A percentile compares a stretch with the other conserved stretches of the same genome.
These are phyloP conservation scores for Rhodofomes roseus DNA, from an alignment of 1,284 basidiomycete species.

Conservation along the genomic window DNA sequence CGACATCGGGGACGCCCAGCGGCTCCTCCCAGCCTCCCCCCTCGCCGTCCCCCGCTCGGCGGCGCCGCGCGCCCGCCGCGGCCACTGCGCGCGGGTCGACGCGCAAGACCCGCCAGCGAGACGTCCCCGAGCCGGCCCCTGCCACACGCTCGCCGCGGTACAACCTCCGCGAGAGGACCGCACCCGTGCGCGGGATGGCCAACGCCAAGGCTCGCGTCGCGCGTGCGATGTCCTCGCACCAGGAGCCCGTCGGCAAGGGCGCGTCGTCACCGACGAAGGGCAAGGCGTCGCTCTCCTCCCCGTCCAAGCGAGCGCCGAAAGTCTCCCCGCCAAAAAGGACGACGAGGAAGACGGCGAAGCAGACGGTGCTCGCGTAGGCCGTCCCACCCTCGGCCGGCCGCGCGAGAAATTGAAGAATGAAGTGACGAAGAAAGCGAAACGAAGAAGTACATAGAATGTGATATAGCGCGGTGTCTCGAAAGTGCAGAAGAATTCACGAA, in stretches of 20 bases:
- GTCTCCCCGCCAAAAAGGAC: background rate
- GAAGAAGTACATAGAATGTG: background rate
- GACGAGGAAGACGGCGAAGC: conserved; percentile 3
- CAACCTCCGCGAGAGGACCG: conserved; percentile 8
- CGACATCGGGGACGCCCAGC: background rate
- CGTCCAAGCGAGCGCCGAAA: background rate
- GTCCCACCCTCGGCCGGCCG: background rate
- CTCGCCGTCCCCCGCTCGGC: background rate
- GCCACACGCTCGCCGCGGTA: conserved; percentile 3
- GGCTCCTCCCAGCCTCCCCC: background rate
- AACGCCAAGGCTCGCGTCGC: background rate
- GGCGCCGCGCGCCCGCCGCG: background rate
- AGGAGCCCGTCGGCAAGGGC: background rate
- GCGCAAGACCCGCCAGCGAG: background rate
- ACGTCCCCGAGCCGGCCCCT: background rate
- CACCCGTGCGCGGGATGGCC: background rate
- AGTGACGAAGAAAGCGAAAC: background rate
- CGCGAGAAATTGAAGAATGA: background rate
- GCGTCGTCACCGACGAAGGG: background rate
- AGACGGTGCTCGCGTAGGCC: background rate
- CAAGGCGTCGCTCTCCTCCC: background rate
- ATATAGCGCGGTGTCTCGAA: background rate
- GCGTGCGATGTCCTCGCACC: background rate
- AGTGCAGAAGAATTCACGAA: background rate
- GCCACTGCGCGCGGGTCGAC: background rate